A percentile compares a stretch with the other conserved stretches of the same genome.
These are phyloP conservation scores for Cladosporium velox DNA, from an alignment of 2,329 filamentous ascomycete genomes.

Conservation along the genomic window DNA sequence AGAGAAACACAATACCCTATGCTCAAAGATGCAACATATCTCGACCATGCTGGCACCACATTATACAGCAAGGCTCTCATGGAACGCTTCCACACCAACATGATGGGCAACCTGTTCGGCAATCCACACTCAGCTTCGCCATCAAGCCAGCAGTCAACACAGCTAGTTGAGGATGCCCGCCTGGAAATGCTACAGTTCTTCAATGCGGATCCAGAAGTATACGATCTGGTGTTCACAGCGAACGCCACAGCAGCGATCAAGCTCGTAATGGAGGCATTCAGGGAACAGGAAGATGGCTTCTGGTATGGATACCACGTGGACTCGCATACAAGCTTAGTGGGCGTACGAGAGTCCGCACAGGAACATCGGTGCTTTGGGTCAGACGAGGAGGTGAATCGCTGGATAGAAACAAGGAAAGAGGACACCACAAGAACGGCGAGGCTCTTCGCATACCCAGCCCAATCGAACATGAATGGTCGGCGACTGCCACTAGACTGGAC, in stretches of 20 bases:
- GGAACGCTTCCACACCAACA: conserved; percentile 74
- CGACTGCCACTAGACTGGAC: conserved; percentile 72
- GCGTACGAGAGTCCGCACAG: conserved; percentile 66
- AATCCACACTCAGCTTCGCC: conserved; percentile 88
- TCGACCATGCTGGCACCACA: conserved; percentile 96
- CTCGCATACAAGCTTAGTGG: conserved; percentile 84
- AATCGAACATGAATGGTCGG: conserved; percentile 89
- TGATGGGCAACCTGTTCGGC: conserved; percentile 77
- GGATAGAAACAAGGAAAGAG: conserved; percentile 51
- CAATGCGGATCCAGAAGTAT: conserved; percentile 75
- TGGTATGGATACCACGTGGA: conserved; percentile 81
- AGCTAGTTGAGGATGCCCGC: conserved; percentile 71
- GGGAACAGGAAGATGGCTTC: conserved; percentile 68
- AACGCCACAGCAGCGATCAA: conserved; percentile 93
- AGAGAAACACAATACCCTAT: conserved; percentile 51
- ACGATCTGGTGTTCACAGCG: conserved; percentile 86
- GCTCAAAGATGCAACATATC: conserved; percentile 55
- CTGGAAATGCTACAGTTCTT: conserved; percentile 73
- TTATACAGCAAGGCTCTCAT: conserved; percentile 68
- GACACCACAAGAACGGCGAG: conserved; percentile 36
- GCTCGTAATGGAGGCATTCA: conserved; percentile 75
- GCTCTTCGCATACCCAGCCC: conserved; percentile 81
- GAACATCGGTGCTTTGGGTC: conserved; percentile 66
- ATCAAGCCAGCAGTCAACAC: conserved; percentile 72
- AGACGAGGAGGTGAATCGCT: conserved; percentile 64